These are phyloP conservation scores for Hypoxylon crocopeplum DNA, from an alignment of 495 filamentous ascomycete species.

Conservation along the genomic window DNA sequence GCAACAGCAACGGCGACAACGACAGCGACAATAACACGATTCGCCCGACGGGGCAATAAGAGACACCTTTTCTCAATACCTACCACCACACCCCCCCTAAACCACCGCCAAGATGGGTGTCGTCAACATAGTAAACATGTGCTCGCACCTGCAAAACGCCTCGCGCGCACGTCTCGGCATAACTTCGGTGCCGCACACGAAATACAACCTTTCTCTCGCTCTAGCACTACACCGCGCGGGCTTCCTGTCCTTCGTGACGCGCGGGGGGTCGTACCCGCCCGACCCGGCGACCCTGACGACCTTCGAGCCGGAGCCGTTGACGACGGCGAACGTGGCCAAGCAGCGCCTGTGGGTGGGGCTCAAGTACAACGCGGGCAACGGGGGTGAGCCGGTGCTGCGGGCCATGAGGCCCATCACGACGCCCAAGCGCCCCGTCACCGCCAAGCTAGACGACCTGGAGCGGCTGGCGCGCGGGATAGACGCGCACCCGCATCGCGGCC, in stretches of 20 bases:
- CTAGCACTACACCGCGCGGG: slow-evolving; percentile 82
- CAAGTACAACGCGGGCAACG: slow-evolving; percentile 74
- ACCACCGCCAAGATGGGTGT: slow-evolving; percentile 74
- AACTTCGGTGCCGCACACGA: slow-evolving; percentile 83
- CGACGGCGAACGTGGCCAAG: slow-evolving; percentile 76
- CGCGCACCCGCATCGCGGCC: slow-evolving; percentile 68
- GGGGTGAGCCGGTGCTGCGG: slow-evolving; percentile 81
- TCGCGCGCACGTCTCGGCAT: slow-evolving; percentile 83
- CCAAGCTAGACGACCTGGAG: slow-evolving; percentile 65
- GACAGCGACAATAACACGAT: too few relatives aligned
- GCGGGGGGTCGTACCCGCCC: slow-evolving; percentile 73
- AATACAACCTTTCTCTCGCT: slow-evolving; percentile 77
- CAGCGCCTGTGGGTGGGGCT: slow-evolving; percentile 88
- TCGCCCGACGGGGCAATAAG: not conserved
- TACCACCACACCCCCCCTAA: not conserved
- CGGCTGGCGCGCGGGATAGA: slow-evolving; percentile 70
- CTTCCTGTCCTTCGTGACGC: slow-evolving; percentile 81
- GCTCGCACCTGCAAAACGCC: slow-evolving; percentile 94
- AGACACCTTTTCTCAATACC: not conserved
- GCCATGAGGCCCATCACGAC: slow-evolving; percentile 74
- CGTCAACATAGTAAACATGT: slow-evolving; percentile 77
- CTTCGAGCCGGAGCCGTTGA: slow-evolving; percentile 67
- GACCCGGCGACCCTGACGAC: slow-evolving; percentile 58
- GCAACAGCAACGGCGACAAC: too few relatives aligned
- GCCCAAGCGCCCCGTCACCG: slow-evolving; percentile 74